Percentiles rank a stretch among this genome's conserved stretches.
phyloP scores from a whole-genome alignment of 2,329 filamentous ascomycete species.

The Penicillium sp. region DNA sequence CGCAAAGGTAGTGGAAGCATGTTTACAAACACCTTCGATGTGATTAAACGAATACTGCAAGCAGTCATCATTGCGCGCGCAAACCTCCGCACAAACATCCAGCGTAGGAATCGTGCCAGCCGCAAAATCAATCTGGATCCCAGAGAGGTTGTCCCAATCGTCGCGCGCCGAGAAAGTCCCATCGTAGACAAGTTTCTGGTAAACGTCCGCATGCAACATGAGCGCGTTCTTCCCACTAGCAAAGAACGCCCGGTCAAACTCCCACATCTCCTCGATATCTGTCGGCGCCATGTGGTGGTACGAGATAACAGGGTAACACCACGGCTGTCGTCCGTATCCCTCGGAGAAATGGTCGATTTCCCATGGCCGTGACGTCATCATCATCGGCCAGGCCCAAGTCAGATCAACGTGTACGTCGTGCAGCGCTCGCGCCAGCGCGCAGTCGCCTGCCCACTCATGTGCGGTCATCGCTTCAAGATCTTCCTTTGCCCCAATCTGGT shows the following conservation, averaged over 20 bases:
- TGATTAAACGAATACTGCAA: slow-evolving; percentile 29
- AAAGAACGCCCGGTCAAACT: slow-evolving; percentile 51
- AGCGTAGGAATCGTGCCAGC: slow-evolving; percentile 13
- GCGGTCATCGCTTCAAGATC: slow-evolving; percentile 47
- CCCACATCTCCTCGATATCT: slow-evolving; percentile 45
- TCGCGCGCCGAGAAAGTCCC: slow-evolving; percentile 10
- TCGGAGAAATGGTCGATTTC: slow-evolving; percentile 43
- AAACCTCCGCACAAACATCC: slow-evolving; percentile 27
- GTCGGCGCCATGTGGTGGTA: slow-evolving; percentile 50
- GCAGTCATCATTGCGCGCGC: slow-evolving; percentile 24
- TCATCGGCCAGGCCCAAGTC: slow-evolving; percentile 48
- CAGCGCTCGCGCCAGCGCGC: slow-evolving; percentile 48
- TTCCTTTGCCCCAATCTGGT: slow-evolving; percentile 38
- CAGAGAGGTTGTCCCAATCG: slow-evolving; percentile 30
- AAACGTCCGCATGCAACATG: slow-evolving; percentile 30
- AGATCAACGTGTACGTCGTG: slow-evolving; percentile 44
- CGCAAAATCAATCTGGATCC: slow-evolving; percentile 19
- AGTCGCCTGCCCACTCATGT: slow-evolving; percentile 49
- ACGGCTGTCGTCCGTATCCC: slow-evolving; percentile 40
- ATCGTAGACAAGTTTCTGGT: slow-evolving; percentile 25
- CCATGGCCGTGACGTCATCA: slow-evolving; percentile 40
- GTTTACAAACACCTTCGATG: slow-evolving; percentile 17
- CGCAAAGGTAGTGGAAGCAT: slow-evolving; percentile 23
- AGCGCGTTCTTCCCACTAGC: slow-evolving; percentile 50
- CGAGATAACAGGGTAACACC: slow-evolving; percentile 51